Evolutionary conservation across 106 monocot genomes (phyloP), one percentile per base, ranked within the genome.

Genomic region (Dendrobium chrysotoxum): DNA sequence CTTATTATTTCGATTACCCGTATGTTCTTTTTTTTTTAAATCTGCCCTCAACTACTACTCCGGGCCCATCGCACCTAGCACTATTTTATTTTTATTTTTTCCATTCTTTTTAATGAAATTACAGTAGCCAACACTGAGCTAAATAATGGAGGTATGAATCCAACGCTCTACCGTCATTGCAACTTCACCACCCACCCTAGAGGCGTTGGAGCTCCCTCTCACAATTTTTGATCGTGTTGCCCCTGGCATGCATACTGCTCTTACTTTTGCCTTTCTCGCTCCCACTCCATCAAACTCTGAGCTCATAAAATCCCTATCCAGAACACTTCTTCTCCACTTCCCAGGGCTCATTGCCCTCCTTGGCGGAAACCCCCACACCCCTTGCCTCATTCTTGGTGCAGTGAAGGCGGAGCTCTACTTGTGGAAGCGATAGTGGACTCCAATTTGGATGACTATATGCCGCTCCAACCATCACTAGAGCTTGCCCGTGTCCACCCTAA

Each of bases 171-270:
- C 47, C 57, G 76, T 65, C 72, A 77, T 89, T 41, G 31, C 75
- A 41, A 53, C 25, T 6, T 30, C 23, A 18, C 28, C 40, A 58
- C 28, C 21, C 0, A 26, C 77, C 25, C 4, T 35, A 26, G 38
- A 58, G 0, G 75, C 64, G 4, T 8, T 4, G 3, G 78, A 85
- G 23, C n/a, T 88, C 31, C 86, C 86, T 16, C 53, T 89, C 79
- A 86, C 79, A 75, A 39, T 89, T 74, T 90, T 90, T 70, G 89
- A 87, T 78, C 84, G 78, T 40, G 76, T 76, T 40, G 82, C 89
- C 25, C 5, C 55, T 68, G 23, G 75, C 82, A 40, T 85, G 47
- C 82, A 89, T 57, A 28, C 80, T 38, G 72, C 78, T 44, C 46
- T 74, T 75, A 28, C 90, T 61, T 85, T 68, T 23, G 88, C 90